Evolutionary conservation across 106 monocot genomes (phyloP).

Genomic region (Phalaenopsis equestris): DNA sequence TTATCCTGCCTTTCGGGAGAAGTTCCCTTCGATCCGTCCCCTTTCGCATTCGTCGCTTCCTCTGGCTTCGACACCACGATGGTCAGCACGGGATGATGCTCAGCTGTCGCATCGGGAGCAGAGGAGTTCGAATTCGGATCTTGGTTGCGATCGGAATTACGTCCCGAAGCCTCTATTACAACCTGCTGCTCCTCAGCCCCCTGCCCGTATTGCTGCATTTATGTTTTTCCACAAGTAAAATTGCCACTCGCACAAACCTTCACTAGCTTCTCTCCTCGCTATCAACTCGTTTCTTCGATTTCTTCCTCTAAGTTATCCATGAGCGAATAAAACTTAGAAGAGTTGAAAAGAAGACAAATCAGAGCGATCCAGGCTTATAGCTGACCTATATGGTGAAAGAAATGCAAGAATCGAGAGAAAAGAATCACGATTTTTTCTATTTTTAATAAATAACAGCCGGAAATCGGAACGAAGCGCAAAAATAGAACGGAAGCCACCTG

Average conservation of each 20-base stretch:
- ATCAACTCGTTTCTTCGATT: neutral
- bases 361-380: constrained; percentile 2
- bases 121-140: neutral
- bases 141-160: neutral
- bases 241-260: neutral
- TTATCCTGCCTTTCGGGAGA: neutral
- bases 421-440: neutral
- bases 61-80: constrained; percentile 12
- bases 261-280: neutral
- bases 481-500: neutral
- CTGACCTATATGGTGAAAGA: neutral
- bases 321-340: neutral
- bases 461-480: neutral
- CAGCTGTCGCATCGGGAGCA: neutral
- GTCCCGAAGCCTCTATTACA: neutral
- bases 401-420: neutral
- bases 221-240: neutral
- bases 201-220: neutral
- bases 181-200: neutral
- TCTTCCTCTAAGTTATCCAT: neutral
- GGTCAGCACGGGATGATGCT: neutral
- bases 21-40: neutral
- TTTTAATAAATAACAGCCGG: neutral
- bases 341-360: neutral
- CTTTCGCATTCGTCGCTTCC: constrained; percentile 4